Base-by-base conservation (phyloP, 1,139 yeast genomes). In the Wickerhamomyces sp. region DNA sequence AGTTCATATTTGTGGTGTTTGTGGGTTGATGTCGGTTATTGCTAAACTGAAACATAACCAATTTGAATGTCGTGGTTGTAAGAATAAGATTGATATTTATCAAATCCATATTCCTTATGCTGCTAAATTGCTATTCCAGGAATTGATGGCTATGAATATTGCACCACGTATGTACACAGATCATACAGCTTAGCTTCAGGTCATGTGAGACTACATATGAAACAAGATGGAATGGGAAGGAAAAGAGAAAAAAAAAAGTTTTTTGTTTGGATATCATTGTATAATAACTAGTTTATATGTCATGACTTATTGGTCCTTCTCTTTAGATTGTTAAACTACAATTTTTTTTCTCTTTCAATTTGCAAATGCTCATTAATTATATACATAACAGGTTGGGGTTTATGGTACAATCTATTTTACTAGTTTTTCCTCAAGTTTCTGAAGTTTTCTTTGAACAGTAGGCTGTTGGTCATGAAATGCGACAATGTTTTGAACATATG, bases 41-140 rank as follows among this genome's bases (percentile, higher is more conserved):
- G 97, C 99, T 37, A 92, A 90, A 65, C 74, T 92, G 68, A 90
- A 90, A 65, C 95, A 92, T 74, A 88, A 88, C 59, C 97, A 92
- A 68, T 94, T 87, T 61, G 98, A 92, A 68, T 92, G 99, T 70
- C 88, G 97, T 55, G 88, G 97, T 38, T 92, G 99, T 74, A 92
- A 92, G 67, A 92, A 92, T 70, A 94, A 94, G 76, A 92, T 97
- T 49, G 94, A 92, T 66, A 92, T 92, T 59, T 92, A 88, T 66
- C 99, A 92, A 72, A 86, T 90, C 49, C 96, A 92, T 61, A 86
- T 92, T 59, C 97, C 97, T 35, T 92, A 92, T 64, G 98, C 98
- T 37, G 97, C 97, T 40, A 90, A 90, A 68, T 74, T 90, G 59
- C 69, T 90, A 60, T 92, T 90, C 87, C 98, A 90, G 70, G 98